Evolutionary conservation across 768 basidiomycete species (phyloP).

Genomic region (Trametopsis cervina): DNA sequence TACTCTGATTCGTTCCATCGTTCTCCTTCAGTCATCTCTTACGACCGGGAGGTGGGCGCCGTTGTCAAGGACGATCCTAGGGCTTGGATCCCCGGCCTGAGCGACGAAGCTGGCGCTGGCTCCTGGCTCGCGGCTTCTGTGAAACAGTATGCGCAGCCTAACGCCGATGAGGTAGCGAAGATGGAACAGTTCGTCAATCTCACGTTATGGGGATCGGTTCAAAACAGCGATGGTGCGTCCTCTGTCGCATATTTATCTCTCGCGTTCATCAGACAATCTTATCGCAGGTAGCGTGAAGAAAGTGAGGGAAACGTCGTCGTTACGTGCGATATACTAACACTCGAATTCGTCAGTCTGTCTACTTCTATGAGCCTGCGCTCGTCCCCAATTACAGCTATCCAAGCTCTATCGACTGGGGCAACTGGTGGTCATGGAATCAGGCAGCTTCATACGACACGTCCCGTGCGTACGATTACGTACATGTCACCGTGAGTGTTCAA

Average conservation of each 20-base stretch:
- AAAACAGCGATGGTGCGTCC: slow-evolving; percentile 38
- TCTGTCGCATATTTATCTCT: neutral
- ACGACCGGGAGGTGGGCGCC: slow-evolving; percentile 44
- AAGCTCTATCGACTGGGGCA: slow-evolving; percentile 38
- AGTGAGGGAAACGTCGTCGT: slow-evolving; percentile 21
- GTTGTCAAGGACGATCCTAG: slow-evolving; percentile 43
- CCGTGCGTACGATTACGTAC: slow-evolving; percentile 43
- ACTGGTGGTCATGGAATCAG: slow-evolving; percentile 54
- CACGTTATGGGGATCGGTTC: slow-evolving; percentile 43
- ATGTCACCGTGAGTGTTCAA: slow-evolving; percentile 20
- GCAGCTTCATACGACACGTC: slow-evolving; percentile 39
- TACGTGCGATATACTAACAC: neutral
- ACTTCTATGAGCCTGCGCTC: slow-evolving; percentile 41
- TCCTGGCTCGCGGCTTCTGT: slow-evolving; percentile 50
- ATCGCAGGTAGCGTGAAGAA: slow-evolving; percentile 43
- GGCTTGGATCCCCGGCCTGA: slow-evolving; percentile 54
- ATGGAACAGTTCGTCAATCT: slow-evolving; percentile 42
- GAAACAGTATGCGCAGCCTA: slow-evolving; percentile 51
- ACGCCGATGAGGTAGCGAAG: slow-evolving; percentile 44
- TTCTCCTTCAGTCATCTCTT: slow-evolving; percentile 48
- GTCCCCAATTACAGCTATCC: slow-evolving; percentile 44
- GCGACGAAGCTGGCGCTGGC: slow-evolving; percentile 55
- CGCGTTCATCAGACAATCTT: neutral
- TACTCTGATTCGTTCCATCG: slow-evolving; percentile 44
- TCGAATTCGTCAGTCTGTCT: slow-evolving; percentile 33